Evolutionary conservation across 768 basidiomycete species (phyloP).

Genomic region (Cystofilobasidium ferigula): DNA sequence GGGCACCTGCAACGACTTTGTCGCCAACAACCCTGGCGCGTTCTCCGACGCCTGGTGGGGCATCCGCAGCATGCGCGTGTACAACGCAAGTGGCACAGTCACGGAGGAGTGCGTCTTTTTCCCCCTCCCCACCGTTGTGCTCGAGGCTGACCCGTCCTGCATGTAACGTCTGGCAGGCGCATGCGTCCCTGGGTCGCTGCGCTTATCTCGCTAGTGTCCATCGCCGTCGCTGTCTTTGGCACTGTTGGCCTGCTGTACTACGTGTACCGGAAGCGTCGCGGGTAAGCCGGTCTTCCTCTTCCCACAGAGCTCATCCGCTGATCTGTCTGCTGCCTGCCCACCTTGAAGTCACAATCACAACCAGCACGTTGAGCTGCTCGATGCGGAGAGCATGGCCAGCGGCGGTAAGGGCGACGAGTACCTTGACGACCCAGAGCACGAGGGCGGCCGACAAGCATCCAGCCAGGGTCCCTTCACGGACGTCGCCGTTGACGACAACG

Average conservation of each 20-base stretch:
- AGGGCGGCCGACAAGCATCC: neutral
- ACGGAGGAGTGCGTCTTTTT: neutral
- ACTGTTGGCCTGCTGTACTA: neutral
- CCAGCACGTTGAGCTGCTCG: slow-evolving; percentile 3
- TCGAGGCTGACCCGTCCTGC: neutral
- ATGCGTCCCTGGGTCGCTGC: slow-evolving; percentile 19
- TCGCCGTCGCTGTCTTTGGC: neutral
- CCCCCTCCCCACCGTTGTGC: neutral
- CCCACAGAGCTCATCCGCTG: no score
- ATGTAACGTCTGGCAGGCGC: neutral
- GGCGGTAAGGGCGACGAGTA: neutral
- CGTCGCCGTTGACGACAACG: neutral
- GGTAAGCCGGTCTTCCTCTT: neutral
- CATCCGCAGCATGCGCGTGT: slow-evolving; percentile 52
- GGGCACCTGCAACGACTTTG: slow-evolving; percentile 43
- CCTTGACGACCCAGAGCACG: neutral
- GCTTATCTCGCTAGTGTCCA: slow-evolving; percentile 2
- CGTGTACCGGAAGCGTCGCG: neutral
- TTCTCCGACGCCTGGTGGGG: slow-evolving; percentile 62
- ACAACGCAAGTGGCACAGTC: slow-evolving; percentile 32
- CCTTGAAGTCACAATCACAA: neutral
- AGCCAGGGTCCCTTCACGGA: neutral
- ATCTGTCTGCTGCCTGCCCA: neutral
- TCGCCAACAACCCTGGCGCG: slow-evolving; percentile 49
- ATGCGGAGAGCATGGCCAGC: neutral